These are phyloP conservation scores for Paraphoma sp. DNA, from an alignment of 2,329 filamentous ascomycete species.

Conservation along the genomic window DNA sequence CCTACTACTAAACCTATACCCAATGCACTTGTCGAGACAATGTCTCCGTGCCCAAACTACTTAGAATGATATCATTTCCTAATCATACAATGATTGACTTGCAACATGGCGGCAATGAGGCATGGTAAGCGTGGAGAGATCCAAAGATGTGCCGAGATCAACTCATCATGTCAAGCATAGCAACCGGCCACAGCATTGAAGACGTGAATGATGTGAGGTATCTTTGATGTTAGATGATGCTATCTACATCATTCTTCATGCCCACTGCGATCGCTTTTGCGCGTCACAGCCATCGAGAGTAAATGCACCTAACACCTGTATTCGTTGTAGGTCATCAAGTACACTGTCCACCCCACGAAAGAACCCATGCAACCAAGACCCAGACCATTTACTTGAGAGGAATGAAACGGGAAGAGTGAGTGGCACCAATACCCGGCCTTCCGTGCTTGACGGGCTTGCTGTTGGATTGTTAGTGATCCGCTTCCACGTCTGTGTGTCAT, in stretches of 20 bases:
- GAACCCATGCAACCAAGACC: constrained; percentile 49
- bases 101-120: too few relatives aligned
- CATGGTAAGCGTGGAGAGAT: too few relatives aligned
- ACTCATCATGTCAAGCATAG: too few relatives aligned
- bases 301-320: constrained; percentile 48
- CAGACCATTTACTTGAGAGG: constrained; percentile 84
- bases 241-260: constrained; percentile 42
- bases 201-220: constrained; percentile 26
- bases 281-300: constrained; percentile 41
- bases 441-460: constrained; percentile 99
- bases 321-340: constrained; percentile 50
- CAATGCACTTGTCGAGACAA: neutral
- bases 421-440: constrained; percentile 99
- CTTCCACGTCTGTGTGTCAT: neutral
- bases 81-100: too few relatives aligned
- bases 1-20: constrained; percentile 19
- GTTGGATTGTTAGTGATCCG: constrained; percentile 51
- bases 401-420: constrained; percentile 99
- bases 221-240: constrained; percentile 39
- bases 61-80: too few relatives aligned
- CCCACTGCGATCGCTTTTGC: constrained; percentile 35
- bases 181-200: too few relatives aligned
- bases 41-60: too few relatives aligned
- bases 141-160: too few relatives aligned
- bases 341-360: constrained; percentile 46